Percentiles rank a stretch among this genome's conserved stretches.
These are phyloP conservation scores for Suaeda aralocaspica DNA, from an alignment of 148 eudicot genomes.

Conservation along the genomic window DNA sequence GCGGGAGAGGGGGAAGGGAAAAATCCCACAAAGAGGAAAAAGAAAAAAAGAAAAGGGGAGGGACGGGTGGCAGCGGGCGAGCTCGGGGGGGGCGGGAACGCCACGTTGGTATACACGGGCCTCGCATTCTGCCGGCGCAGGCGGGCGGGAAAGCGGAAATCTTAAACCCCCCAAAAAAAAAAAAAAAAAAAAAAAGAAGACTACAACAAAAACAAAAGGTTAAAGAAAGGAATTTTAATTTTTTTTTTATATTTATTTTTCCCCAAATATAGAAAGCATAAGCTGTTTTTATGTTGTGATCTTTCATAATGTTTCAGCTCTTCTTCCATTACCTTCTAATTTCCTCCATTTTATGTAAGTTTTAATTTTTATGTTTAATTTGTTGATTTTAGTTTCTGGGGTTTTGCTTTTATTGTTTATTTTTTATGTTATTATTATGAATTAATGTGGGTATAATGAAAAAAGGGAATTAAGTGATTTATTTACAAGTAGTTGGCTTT, in stretches of 20 bases:
- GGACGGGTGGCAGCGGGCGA: too few relatives aligned
- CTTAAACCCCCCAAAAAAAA: background rate
- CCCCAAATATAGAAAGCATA: background rate
- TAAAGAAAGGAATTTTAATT: background rate
- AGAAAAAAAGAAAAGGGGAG: too few relatives aligned
- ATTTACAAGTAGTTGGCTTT: too few relatives aligned
- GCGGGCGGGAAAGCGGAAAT: too few relatives aligned
- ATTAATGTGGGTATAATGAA: background rate
- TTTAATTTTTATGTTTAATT: background rate
- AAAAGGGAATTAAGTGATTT: background rate
- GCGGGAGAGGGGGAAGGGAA: too few relatives aligned
- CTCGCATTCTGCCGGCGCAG: too few relatives aligned
- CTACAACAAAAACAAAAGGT: background rate
- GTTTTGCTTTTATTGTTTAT: background rate
- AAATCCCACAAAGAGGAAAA: too few relatives aligned
- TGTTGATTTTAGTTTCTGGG: background rate
- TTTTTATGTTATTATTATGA: background rate
- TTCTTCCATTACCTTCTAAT: background rate
- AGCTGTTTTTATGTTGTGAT: background rate
- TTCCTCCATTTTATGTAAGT: conserved; percentile 5
- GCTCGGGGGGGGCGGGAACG: too few relatives aligned
- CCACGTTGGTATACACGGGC: too few relatives aligned
- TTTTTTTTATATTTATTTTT: background rate
- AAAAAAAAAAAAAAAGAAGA: background rate
- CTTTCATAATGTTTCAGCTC: background rate